Base-by-base conservation (phyloP, 257 asterid species). In the Ehretia macrophylla region DNA sequence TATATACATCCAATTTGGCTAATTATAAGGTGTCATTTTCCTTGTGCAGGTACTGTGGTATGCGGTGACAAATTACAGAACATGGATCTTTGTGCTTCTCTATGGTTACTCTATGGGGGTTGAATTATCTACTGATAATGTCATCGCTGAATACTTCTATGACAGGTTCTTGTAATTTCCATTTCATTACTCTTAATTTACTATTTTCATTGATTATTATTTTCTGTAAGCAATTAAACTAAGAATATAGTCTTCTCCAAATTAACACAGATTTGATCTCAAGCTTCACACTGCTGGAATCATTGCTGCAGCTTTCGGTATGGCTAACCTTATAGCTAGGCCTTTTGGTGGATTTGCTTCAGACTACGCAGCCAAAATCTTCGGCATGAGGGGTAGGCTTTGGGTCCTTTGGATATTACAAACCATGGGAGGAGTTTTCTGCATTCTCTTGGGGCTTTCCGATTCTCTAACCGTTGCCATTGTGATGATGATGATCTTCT, bases 51-150 rank as follows among this genome's bases (percentile, higher is more conserved):
- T 83, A 12, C 6, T 85, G 27, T 75, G 81, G 86, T 68, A 77
- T 44, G 91, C 91, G 0, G 78, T 57, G 13, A 80, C 84, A 47
- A 85, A 85, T 65, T 85, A 85, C 71, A 70, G 95, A 23, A 85
- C 95, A 1, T 85, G 95, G 95, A 75, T 83, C 14, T 83, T 83
- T 39, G 84, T 73, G 14, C 78, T 80, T 8, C 71, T 85, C 12
- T 85, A 85, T 12, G 94, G 94, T 11, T 85, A 78, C 37, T 85
- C 94, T 3, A 82, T 82, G 90, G 94, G 94, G 16, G 90, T 85
- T 8, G 87, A 85, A 51, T 38, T 85, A 39, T 70, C 87, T 0
- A 82, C 83, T 0, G 85, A 82, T 57, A 85, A 85, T 39, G 87
- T 85, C 11, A 65, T 80, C 9, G 85, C 95, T 0, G 95, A 80